Evolutionary conservation across 257 asterid species (phyloP).

Genomic region (Leptodermis oblonga): DNA sequence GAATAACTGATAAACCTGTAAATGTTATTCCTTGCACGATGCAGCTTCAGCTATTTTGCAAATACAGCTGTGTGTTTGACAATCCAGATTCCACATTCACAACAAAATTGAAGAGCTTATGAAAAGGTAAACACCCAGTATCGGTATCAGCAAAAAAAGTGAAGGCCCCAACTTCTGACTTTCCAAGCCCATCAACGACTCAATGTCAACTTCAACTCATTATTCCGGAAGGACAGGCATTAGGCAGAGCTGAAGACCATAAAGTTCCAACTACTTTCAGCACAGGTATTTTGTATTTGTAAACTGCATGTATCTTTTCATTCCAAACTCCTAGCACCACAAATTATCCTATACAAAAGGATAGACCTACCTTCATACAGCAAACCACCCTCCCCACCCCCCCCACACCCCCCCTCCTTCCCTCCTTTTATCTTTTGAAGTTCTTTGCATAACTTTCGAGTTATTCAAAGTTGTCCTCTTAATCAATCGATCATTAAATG

Average conservation of each 20-base stretch:
- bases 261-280: neutral
- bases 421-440: constrained; percentile 1
- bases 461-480: neutral
- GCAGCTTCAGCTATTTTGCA: neutral
- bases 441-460: neutral
- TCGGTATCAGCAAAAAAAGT: neutral
- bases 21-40: neutral
- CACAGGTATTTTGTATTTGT: neutral
- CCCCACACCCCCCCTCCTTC: too few species aligned
- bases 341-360: neutral
- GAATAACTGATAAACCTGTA: neutral
- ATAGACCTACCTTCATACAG: neutral
- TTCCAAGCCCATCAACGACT: neutral
- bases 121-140: neutral
- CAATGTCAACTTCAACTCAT: neutral
- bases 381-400: neutral
- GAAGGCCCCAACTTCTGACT: neutral
- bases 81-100: neutral
- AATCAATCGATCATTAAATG: neutral
- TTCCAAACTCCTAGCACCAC: neutral
- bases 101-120: neutral
- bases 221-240: neutral
- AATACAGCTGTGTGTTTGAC: neutral
- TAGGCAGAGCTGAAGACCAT: neutral
- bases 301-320: neutral